These are phyloP conservation scores for Penicillium griseofulvum DNA, from an alignment of 2,329 filamentous ascomycete genomes.

Conservation along the genomic window DNA sequence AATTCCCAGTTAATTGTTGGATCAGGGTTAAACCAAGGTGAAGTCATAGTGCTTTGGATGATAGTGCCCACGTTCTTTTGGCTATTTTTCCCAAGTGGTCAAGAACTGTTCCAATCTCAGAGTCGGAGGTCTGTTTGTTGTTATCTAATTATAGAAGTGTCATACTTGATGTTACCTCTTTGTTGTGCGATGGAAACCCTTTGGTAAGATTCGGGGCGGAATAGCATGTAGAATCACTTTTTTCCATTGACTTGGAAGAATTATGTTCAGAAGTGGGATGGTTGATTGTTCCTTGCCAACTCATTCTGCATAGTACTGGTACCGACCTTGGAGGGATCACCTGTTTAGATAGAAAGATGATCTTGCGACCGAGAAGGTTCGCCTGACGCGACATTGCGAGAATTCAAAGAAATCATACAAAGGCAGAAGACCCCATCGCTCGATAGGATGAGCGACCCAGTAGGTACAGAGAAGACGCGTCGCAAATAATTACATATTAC, in stretches of 20 bases:
- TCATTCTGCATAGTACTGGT: background rate
- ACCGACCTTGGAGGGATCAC: no score
- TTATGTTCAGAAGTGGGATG: fast-evolving
- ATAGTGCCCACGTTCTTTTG: background rate
- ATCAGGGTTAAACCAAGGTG: background rate
- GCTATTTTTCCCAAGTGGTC: background rate
- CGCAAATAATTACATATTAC: background rate
- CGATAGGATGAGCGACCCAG: background rate
- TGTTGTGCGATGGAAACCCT: background rate
- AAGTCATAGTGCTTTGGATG: background rate
- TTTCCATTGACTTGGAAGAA: no score
- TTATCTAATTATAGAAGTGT: background rate
- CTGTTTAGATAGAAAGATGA: background rate
- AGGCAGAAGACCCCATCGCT: background rate
- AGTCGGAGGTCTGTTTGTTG: no score
- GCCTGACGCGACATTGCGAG: no score
- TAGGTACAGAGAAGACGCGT: background rate
- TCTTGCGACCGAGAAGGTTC: background rate
- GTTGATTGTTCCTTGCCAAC: background rate
- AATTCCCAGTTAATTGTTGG: background rate
- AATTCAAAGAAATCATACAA: background rate
- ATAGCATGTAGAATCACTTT: background rate
- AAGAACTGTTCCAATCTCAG: background rate
- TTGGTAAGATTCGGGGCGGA: background rate
- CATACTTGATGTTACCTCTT: background rate